These are phyloP conservation scores for Hanseniaspora uvarum DNA, from an alignment of 1,139 yeast genomes.

Conservation along the genomic window DNA sequence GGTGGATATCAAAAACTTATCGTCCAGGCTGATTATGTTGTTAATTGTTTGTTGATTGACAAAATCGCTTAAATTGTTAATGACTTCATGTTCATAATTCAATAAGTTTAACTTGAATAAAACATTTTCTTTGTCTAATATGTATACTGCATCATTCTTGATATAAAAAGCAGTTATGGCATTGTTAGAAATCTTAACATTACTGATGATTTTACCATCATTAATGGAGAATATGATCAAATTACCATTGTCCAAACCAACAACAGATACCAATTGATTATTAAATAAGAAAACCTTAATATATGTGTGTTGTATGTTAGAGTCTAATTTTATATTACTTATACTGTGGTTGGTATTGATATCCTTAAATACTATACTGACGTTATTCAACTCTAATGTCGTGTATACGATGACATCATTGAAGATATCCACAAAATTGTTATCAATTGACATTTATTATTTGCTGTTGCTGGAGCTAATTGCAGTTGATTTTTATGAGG, in stretches of 20 bases:
- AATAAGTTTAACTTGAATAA: constrained; percentile 55
- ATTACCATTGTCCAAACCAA: constrained; percentile 60
- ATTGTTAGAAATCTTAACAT: constrained; percentile 35
- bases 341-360: constrained; percentile 41
- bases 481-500: too few relatives aligned
- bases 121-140: constrained; percentile 53
- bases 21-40: constrained; percentile 27
- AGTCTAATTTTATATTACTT: constrained; percentile 35
- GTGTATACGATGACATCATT: constrained; percentile 59
- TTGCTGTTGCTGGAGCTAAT: too few relatives aligned
- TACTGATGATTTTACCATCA: constrained; percentile 45
- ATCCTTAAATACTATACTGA: constrained; percentile 53
- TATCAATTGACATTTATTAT: constrained; percentile 24
- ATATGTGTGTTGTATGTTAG: constrained; percentile 20
- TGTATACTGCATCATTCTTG: constrained; percentile 40
- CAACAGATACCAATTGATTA: constrained; percentile 29
- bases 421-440: constrained; percentile 34
- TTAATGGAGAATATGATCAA: constrained; percentile 60
- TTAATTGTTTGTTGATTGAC: constrained; percentile 22
- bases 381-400: constrained; percentile 60
- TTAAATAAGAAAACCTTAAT: constrained; percentile 26
- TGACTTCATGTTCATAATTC: constrained; percentile 36
- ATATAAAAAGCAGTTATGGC: constrained; percentile 44
- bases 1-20: constrained; percentile 31
- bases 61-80: constrained; percentile 36